These are phyloP conservation scores for Penicillium expansum DNA, from an alignment of 2,329 filamentous ascomycete genomes.

Conservation along the genomic window DNA sequence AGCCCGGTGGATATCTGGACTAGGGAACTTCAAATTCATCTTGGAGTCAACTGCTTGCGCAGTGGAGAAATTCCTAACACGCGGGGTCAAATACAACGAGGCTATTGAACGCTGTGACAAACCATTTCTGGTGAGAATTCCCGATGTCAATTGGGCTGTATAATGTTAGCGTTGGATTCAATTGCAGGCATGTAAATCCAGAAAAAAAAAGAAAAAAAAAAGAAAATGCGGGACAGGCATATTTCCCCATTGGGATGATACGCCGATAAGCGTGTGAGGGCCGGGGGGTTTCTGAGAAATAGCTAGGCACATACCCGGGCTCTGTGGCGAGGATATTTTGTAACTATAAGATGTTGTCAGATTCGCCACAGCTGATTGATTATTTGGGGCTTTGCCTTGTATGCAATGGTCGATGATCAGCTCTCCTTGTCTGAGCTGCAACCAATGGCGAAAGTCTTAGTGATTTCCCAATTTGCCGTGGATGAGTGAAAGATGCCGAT, in stretches of 20 bases:
- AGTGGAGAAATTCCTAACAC: constrained; percentile 21
- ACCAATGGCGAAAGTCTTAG: not conserved
- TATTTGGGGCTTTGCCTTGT: not conserved
- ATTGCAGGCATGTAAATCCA: not conserved
- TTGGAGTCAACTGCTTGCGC: constrained; percentile 11
- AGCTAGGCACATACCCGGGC: not conserved
- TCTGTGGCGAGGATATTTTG: not conserved
- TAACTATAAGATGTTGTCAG: not conserved
- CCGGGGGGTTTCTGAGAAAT: not conserved
- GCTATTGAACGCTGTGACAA: not conserved
- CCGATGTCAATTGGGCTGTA: constrained; percentile 1
- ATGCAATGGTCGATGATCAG: not conserved
- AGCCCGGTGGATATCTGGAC: constrained; percentile 46
- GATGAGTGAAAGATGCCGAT: not conserved
- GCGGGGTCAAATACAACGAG: constrained; percentile 5
- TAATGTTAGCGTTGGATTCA: constrained; percentile 4
- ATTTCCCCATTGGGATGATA: constrained; percentile 12
- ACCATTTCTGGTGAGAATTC: constrained; percentile 9
- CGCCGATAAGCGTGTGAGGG: constrained; percentile 8
- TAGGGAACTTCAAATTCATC: constrained; percentile 10
- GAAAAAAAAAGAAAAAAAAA: constrained; percentile 3
- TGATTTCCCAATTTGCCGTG: not conserved
- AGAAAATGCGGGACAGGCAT: constrained; percentile 11
- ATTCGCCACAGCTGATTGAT: not conserved
- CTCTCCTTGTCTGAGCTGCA: not conserved